phyloP scores from a whole-genome alignment of 352 stramenopile genomes.

The Phytopythium kandeliae region DNA sequence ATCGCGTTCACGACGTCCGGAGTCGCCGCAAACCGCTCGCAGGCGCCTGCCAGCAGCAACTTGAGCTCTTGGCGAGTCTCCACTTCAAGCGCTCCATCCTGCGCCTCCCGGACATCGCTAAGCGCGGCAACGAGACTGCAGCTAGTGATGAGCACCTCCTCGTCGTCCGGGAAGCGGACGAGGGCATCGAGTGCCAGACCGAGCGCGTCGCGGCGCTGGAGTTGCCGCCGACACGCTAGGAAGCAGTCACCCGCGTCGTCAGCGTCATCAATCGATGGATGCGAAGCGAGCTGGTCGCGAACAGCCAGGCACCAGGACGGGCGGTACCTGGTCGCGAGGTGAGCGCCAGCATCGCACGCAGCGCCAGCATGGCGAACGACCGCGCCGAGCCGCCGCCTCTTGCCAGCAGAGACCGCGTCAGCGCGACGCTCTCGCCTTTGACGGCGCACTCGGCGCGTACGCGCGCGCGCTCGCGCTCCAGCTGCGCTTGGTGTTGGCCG shows the following conservation, averaged over 20 bases:
- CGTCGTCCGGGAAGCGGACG: constrained; percentile 3
- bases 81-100: too few relatives aligned
- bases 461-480: background rate
- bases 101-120: background rate
- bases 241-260: background rate
- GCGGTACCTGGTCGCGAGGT: constrained; percentile 1
- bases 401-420: background rate
- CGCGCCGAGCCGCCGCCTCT: too few relatives aligned
- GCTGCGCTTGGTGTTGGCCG: background rate
- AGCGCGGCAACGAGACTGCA: background rate
- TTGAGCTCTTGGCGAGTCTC: too few relatives aligned
- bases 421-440: constrained; percentile 3
- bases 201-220: constrained; percentile 11
- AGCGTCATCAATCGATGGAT: too few relatives aligned
- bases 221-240: constrained; percentile 6
- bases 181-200: constrained; percentile 6
- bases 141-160: constrained; percentile 1
- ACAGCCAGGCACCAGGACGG: too few relatives aligned
- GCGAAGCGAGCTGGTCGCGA: too few relatives aligned
- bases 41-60: background rate
- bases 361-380: background rate
- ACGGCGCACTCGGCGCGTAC: background rate
- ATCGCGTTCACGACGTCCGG: background rate
- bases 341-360: background rate
- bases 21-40: background rate